Conservation (phyloP, 2,329 filamentous ascomycete species). For the Penicillium sp. region DNA sequence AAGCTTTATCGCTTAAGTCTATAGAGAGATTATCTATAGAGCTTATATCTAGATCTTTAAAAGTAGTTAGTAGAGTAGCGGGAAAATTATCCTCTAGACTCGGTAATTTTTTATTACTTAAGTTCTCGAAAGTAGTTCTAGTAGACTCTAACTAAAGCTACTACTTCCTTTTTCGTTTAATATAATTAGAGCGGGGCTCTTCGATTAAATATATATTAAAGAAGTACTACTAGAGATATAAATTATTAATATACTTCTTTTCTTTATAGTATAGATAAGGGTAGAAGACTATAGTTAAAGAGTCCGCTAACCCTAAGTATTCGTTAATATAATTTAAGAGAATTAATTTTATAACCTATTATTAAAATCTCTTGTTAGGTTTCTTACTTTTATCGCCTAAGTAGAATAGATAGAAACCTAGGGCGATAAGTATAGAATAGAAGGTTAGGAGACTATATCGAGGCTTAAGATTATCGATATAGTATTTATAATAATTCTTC, state of each 20-base stretch:
- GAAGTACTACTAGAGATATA: neutral
- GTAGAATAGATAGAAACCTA: slow-evolving; percentile 12
- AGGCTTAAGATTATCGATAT: slow-evolving; percentile 2
- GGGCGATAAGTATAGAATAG: slow-evolving; percentile 12
- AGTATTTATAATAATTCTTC: slow-evolving; percentile 2
- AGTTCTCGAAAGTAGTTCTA: too few relatives aligned
- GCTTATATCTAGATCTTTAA: too few relatives aligned
- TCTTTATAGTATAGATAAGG: neutral
- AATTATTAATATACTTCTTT: neutral
- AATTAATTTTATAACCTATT: slow-evolving; percentile 16
- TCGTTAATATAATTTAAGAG: slow-evolving; percentile 9
- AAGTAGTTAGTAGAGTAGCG: too few relatives aligned
- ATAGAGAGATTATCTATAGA: too few relatives aligned
- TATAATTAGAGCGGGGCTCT: neutral
- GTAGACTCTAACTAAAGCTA: neutral
- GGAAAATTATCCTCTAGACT: too few relatives aligned
- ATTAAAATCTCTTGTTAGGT: slow-evolving; percentile 12
- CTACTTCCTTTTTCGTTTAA: neutral
- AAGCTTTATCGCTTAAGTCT: too few relatives aligned
- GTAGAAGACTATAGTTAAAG: neutral
- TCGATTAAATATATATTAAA: neutral
- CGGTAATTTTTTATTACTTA: too few relatives aligned
- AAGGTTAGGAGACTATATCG: slow-evolving; percentile 14
- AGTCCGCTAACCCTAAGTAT: neutral
- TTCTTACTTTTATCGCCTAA: slow-evolving; percentile 6